Conservation (phyloP, 805 yeast species). For the Candida easanensis region DNA sequence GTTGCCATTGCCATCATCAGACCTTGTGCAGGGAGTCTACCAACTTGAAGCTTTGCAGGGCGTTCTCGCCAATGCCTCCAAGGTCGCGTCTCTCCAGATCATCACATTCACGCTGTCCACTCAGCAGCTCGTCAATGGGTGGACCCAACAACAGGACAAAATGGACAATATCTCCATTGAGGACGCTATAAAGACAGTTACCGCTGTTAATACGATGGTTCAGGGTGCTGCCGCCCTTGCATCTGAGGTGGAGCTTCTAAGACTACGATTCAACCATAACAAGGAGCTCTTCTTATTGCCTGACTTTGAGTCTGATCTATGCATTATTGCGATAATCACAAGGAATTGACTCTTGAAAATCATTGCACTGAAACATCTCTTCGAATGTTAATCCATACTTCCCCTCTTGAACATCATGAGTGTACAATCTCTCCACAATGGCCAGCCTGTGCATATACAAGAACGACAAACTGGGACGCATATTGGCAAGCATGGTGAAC, state of each 20-base stretch:
- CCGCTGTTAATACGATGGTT: neutral
- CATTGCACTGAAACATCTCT: neutral
- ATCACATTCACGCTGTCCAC: constrained; percentile 5
- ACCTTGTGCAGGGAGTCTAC: constrained; percentile 5
- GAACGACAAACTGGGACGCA: neutral
- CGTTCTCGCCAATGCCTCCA: neutral
- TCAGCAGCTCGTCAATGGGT: constrained; percentile 14
- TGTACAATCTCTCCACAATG: neutral
- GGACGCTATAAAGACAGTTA: neutral
- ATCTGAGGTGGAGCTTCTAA: constrained; percentile 4
- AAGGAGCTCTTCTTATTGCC: constrained; percentile 11
- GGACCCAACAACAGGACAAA: constrained; percentile 9
- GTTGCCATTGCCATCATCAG: constrained; percentile 13
- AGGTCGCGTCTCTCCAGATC: constrained; percentile 1
- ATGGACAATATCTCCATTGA: neutral
- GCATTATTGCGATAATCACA: constrained; percentile 4
- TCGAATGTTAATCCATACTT: neutral
- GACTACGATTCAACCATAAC: constrained; percentile 5
- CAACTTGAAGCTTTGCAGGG: constrained; percentile 12
- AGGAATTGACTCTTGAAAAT: neutral
- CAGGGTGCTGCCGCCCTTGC: neutral
- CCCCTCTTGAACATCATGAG: neutral
- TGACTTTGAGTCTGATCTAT: constrained; percentile 1
- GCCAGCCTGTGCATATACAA: neutral
- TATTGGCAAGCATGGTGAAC: neutral